Percentiles rank a stretch among this genome's conserved stretches.
phyloP scores from a whole-genome alignment of 495 filamentous ascomycete genomes.

The Elasticomyces elasticus region DNA sequence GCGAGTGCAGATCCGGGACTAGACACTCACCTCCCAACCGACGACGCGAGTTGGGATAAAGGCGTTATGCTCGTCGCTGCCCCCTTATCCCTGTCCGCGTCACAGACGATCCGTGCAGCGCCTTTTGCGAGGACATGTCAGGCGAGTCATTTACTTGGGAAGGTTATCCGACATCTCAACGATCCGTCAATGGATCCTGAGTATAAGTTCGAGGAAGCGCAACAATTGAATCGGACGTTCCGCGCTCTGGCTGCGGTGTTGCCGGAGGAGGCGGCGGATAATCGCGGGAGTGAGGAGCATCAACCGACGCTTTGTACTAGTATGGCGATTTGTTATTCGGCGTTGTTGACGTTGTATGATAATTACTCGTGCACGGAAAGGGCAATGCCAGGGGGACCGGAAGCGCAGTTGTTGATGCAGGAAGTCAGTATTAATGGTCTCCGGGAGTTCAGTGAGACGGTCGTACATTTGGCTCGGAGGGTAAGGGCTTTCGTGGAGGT shows the following conservation, averaged over 20 bases:
- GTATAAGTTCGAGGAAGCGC: conserved; percentile 17
- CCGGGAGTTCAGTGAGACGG: conserved; percentile 3
- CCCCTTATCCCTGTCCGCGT: conserved; percentile 10
- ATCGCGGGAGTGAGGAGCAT: background rate
- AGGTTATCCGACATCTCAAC: conserved; percentile 15
- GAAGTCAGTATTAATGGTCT: conserved; percentile 26
- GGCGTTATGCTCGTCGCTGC: conserved; percentile 21
- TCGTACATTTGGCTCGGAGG: no score
- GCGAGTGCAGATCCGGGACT: conserved; percentile 36
- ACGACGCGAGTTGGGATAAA: conserved; percentile 37
- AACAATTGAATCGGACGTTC: conserved; percentile 15
- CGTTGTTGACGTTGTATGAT: conserved; percentile 15
- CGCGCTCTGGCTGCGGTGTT: conserved; percentile 14
- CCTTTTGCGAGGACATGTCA: conserved; percentile 22
- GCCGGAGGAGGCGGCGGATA: conserved; percentile 8
- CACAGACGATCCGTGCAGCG: conserved; percentile 2
- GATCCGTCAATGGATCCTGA: conserved; percentile 11
- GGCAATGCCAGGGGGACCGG: conserved; percentile 6
- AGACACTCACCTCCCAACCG: conserved; percentile 34
- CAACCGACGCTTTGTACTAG: conserved; percentile 8
- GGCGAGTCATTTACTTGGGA: conserved; percentile 17
- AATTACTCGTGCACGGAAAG: conserved; percentile 17
- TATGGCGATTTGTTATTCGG: conserved; percentile 16
- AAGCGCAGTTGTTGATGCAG: conserved; percentile 13
- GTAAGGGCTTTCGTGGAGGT: background rate